Evolutionary conservation across 202 grass and related monocot species (phyloP), one percentile per base, ranked within the genome.

Genomic region (Carex arenaria): DNA sequence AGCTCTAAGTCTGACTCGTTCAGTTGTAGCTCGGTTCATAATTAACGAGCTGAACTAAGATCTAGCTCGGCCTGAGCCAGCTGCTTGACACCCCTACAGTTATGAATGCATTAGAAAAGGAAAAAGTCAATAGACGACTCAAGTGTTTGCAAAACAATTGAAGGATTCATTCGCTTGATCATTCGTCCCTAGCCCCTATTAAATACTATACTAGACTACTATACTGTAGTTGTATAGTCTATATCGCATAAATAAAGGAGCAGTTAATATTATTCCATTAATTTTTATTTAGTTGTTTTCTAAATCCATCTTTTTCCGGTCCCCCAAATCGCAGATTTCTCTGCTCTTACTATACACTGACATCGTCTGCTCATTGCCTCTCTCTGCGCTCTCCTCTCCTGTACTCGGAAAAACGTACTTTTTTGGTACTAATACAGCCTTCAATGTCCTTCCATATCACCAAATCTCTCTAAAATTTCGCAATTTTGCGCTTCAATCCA

Each of bases 291-390:
- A 59, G 18, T 19, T 59, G 5, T 59, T 62, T 40, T 61, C 14
- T 67, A 38, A 38, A 73, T 74, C 45, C 22, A 53, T 14, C 4
- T 28, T 36, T 59, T 84, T 84, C 20, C 20, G 57, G 56, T 74
- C 82, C 67, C 54, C 82, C 55, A 76, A 84, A 72, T 84, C 55
- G 8, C 43, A 75, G 42, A 40, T 70, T n/a, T 23, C 82, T 73
- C 82, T 73, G 62, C n/a, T 84, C 68, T 84, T 72, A 38, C 53
- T 71, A 61, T 23, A 57, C 17, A 84, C 82, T 73, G 67, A 40
- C 55, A 40, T 59, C 32, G 15, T 40, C 28, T 56, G 43, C 66
- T 6, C 14, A 14, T 17, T 55, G 18, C 10, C 31, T 61, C 53
- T 59, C 30, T 75, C 38, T 40, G 38, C 69, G 64, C 82, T 84